Conservation (phyloP, 2,329 filamentous ascomycete genomes). For the Epichloe gansuensis region DNA sequence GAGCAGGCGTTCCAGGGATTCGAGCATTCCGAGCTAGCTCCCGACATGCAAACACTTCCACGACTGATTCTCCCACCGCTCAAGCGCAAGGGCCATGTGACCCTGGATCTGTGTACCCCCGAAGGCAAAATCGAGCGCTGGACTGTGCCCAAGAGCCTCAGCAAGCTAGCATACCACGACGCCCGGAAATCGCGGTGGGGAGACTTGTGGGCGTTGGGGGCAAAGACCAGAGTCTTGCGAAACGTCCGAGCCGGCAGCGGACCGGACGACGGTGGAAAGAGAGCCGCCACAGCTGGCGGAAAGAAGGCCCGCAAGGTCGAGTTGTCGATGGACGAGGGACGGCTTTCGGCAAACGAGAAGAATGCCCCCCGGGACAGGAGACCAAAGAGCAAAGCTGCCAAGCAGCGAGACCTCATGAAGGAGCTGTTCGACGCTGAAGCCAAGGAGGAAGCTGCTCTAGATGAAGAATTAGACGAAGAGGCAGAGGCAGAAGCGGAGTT, state of each 20-base stretch:
- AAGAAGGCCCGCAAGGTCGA: conserved; percentile 29
- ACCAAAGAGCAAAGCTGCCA: conserved; percentile 28
- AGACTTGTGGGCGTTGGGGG: conserved; percentile 88
- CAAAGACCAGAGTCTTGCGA: conserved; percentile 64
- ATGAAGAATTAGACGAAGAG: conserved; percentile 20
- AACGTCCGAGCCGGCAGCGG: conserved; percentile 45
- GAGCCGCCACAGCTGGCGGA: conserved; percentile 20
- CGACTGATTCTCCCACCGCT: conserved; percentile 67
- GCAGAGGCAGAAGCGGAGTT: conserved; percentile 18
- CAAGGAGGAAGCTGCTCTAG: conserved; percentile 18
- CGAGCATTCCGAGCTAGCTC: conserved; percentile 33
- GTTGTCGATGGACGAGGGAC: conserved; percentile 19
- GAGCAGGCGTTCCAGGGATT: conserved; percentile 61
- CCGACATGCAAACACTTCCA: conserved; percentile 58
- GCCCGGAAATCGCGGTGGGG: conserved; percentile 86
- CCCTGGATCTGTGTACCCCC: conserved; percentile 82
- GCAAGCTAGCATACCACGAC: conserved; percentile 75
- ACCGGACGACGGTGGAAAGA: conserved; percentile 33
- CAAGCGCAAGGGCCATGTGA: conserved; percentile 80
- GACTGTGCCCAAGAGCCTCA: conserved; percentile 76
- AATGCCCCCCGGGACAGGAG: conserved; percentile 22
- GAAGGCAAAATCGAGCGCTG: conserved; percentile 79
- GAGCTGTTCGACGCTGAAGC: conserved; percentile 26
- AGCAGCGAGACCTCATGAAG: conserved; percentile 25
- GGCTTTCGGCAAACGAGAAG: conserved; percentile 27